Base-by-base conservation (phyloP, 352 stramenopile species). In the Phytophthora citrophthora region DNA sequence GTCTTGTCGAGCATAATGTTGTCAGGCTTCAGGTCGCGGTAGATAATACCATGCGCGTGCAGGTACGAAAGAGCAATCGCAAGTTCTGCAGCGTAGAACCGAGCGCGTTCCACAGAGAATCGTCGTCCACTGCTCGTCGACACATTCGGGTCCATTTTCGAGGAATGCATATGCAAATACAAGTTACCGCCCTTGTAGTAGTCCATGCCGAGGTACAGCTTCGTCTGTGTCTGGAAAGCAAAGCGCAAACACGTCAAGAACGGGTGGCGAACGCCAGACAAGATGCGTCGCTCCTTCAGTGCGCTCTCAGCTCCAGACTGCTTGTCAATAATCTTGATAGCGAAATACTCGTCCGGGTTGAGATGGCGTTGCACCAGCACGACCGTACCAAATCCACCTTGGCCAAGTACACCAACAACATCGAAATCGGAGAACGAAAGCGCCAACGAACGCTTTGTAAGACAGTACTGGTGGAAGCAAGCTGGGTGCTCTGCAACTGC, bases 1-100 rank as follows among this genome's bases (percentile, higher is more conserved):
- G 75, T 84, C 60, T 89, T 82, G 68, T 96, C 90, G 6, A 97
- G 76, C 87, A 97, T 93, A 47, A 96, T 91, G 61, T 96, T 96
- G 65, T 95, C 88, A 0, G 87, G 86, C 66, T 96, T 96, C 41
- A 96, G 69, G 57, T 96, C 88, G 47, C 88, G 87, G 70, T 96
- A 94, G 43, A 94, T 91, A 60, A 95, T 94, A 48, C 81, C 84
- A 41, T 94, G 85, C 39, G 76, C 70, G 72, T 97, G 90, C 68
- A 97, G 66, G 51, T 96, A 96, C 29, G 78, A 88, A 24, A 97
- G 76, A 20, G 87, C 90, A 49, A 96, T 90, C 32, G 83, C 87
- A 26, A 97, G 54, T 62, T 97, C 88, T 0, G 87, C 86, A 1
- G 87, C 89, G 75, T 97, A 97, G 55, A 97, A 97, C 9, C 84